Percentiles rank a stretch among this genome's conserved stretches.
These are phyloP conservation scores for Asparagopsis taxiformis DNA, from an alignment of 31 red algal genomes.

Conservation along the genomic window DNA sequence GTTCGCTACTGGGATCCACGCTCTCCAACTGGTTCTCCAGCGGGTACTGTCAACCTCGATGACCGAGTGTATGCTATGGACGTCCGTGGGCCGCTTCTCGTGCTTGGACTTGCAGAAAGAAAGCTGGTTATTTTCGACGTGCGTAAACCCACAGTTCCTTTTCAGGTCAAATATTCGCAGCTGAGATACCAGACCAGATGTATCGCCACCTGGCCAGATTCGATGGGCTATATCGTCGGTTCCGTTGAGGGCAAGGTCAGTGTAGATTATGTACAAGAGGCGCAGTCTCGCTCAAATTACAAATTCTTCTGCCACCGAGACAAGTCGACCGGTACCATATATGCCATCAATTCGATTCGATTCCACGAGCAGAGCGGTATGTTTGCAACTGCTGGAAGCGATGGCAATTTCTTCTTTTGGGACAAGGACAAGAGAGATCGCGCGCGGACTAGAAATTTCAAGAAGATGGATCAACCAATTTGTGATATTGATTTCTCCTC, in stretches of 20 bases:
- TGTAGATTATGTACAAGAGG: slow-evolving; percentile 74
- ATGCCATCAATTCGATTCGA: slow-evolving; percentile 62
- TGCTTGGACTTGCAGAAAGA: slow-evolving; percentile 82
- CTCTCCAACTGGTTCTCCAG: slow-evolving; percentile 64
- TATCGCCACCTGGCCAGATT: slow-evolving; percentile 74
- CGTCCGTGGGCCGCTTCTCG: slow-evolving; percentile 61
- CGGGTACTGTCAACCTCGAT: slow-evolving; percentile 27
- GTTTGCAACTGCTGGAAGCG: slow-evolving; percentile 84
- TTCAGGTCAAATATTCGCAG: slow-evolving; percentile 58
- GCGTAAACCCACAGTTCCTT: slow-evolving; percentile 76
- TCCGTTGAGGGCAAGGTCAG: slow-evolving; percentile 76
- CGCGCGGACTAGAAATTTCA: slow-evolving; percentile 48
- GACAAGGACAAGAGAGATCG: slow-evolving; percentile 75
- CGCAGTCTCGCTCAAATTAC: slow-evolving; percentile 10
- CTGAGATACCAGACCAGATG: slow-evolving; percentile 82
- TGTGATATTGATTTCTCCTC: slow-evolving; percentile 63
- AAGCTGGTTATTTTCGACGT: slow-evolving; percentile 81
- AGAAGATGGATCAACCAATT: slow-evolving; percentile 70
- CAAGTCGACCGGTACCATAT: slow-evolving; percentile 22
- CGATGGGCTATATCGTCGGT: slow-evolving; percentile 73
- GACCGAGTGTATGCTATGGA: slow-evolving; percentile 94
- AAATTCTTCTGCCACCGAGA: slow-evolving; percentile 84
- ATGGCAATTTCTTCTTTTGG: slow-evolving; percentile 86
- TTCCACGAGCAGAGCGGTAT: slow-evolving; percentile 59
- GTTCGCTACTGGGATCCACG: slow-evolving; percentile 92